Base-by-base conservation (phyloP, 2,329 filamentous ascomycete species). In the Mycosphaerella arachidis region DNA sequence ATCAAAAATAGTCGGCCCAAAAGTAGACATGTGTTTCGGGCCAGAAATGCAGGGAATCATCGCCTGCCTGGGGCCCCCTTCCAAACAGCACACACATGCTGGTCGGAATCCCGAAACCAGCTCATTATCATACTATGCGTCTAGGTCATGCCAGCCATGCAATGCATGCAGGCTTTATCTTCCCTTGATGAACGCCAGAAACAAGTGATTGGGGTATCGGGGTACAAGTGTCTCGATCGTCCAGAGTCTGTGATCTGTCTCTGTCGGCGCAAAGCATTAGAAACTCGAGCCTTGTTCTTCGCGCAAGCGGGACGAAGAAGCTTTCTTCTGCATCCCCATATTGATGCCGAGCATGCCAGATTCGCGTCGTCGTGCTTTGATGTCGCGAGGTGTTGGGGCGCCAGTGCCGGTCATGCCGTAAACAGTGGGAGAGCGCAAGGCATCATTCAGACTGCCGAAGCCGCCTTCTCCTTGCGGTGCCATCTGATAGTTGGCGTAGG, bases 371-470 rank as follows among this genome's bases (percentile, higher is more conserved):
- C 65, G 63, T 20, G 66, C 35, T 62, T 68, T 70, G 12, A 59
- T 55, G 5, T 68, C 67, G n/a, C 65, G 61, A 7, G 63, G 62
- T 13, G 66, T 64, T 8, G 55, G 62, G 10, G 55, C 55, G 31
- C 61, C 59, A 13, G 58, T 64, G 12, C 54, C 64, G 20, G 65
- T 61, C 9, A 60, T 60, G 54, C 57, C 63, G 60, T 66, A 68
- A 18, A 66, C 50, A 27, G 60, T 65, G 8, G 68, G 61, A 48
- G 70, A 64, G 29, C 67, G 61, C 29, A 74, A 57, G 10, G 70
- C 72, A 51, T 72, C 71, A 59, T 74, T 74, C 51, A 74, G 57
- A 54, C 71, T 73, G 10, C 68, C 70, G 43, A 66, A 73, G 2
- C 66, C 68, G 37, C 70, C 70, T 16, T 73, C 70, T 18, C 70